A percentile compares a stretch with the other conserved stretches of the same genome.
phyloP scores from a whole-genome alignment of 1,284 basidiomycete genomes.

The Trichosporon sp. region DNA sequence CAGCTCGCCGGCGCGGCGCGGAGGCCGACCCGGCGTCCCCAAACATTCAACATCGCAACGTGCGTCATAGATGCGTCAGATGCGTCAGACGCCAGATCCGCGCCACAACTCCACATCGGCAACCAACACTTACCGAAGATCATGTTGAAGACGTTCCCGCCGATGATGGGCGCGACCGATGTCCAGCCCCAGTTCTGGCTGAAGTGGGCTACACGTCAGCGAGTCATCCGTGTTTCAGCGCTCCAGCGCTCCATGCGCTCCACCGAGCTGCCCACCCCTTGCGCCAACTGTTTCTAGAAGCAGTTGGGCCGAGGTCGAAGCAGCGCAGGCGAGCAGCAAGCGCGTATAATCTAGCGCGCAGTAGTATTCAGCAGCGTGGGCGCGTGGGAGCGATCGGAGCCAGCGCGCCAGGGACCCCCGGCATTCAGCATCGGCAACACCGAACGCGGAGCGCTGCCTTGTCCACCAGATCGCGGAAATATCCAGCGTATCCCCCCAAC shows the following conservation, averaged over 20 bases:
- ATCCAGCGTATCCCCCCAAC: not conserved
- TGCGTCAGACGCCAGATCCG: not conserved
- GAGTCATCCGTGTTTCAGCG: not conserved
- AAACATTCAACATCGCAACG: not conserved
- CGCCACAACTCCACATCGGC: not conserved
- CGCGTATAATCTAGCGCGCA: not conserved
- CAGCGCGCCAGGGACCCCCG: not conserved
- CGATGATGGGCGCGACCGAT: slow-evolving; percentile 68
- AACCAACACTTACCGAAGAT: slow-evolving; percentile 59
- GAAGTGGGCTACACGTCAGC: slow-evolving; percentile 19
- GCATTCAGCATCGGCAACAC: not conserved
- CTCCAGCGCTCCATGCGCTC: not conserved
- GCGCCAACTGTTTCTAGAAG: too few species aligned
- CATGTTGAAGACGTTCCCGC: slow-evolving; percentile 78
- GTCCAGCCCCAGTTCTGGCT: slow-evolving; percentile 82
- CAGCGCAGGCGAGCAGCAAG: too few species aligned
- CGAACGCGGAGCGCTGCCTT: not conserved
- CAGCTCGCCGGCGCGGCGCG: too few species aligned
- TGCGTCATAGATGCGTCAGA: not conserved
- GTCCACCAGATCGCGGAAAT: not conserved
- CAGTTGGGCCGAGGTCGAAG: too few species aligned
- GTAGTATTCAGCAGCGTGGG: not conserved
- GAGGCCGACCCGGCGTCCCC: not conserved
- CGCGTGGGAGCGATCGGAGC: not conserved
- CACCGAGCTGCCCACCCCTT: not conserved